These are phyloP conservation scores for Hygrocybe punicea DNA, from an alignment of 768 basidiomycete species.

Conservation along the genomic window DNA sequence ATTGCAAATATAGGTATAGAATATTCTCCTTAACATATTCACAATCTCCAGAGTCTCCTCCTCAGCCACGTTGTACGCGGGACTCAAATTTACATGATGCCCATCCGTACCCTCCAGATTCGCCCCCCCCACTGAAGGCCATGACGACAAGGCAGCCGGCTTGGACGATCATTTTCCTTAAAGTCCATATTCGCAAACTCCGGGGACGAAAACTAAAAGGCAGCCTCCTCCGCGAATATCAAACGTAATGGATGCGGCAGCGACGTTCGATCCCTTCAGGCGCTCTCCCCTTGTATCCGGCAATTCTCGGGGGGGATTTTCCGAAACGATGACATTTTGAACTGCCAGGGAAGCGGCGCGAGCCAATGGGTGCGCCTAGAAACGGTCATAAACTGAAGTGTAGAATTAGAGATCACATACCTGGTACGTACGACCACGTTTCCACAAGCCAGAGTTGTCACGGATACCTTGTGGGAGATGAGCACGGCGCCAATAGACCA, in stretches of 20 bases:
- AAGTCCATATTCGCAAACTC: conserved; percentile 46
- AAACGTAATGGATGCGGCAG: conserved; percentile 63
- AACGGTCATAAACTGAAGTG: background rate
- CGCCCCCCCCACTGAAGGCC: conserved; percentile 69
- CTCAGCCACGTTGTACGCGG: conserved; percentile 73
- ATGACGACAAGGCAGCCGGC: conserved; percentile 67
- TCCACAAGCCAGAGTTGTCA: conserved; percentile 66
- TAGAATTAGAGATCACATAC: conserved; percentile 29
- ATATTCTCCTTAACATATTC: conserved; percentile 51
- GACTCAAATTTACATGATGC: conserved; percentile 67
- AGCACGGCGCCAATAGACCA: conserved; percentile 80
- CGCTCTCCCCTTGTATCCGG: conserved; percentile 29
- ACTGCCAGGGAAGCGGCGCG: conserved; percentile 82
- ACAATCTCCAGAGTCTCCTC: conserved; percentile 70
- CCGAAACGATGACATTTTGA: conserved; percentile 11
- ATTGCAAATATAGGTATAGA: background rate
- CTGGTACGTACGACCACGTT: conserved; percentile 87
- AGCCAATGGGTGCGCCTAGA: conserved; percentile 66
- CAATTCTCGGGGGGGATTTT: conserved; percentile 12
- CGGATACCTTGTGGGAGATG: conserved; percentile 64
- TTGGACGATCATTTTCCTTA: conserved; percentile 59
- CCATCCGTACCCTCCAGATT: conserved; percentile 69
- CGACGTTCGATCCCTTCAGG: conserved; percentile 52
- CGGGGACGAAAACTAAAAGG: conserved; percentile 64
- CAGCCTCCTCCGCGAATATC: conserved; percentile 82